Conservation (phyloP, 345 rosid genomes). For the Turnera subulata region DNA sequence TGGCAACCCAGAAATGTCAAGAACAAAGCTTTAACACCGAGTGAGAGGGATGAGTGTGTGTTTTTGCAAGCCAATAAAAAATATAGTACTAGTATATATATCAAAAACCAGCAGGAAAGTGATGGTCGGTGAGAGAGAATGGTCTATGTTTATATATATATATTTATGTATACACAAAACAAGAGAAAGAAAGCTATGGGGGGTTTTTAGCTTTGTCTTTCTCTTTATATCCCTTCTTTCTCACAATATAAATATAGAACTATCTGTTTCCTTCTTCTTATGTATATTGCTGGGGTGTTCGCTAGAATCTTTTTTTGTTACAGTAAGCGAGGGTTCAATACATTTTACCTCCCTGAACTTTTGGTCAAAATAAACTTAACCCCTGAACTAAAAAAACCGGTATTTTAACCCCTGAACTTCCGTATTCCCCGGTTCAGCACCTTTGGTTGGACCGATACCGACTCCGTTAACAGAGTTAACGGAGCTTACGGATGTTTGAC, state of each 20-base stretch:
- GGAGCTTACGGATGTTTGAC: no score
- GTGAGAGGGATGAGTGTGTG: no score
- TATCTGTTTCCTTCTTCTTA: not conserved
- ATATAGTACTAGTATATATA: not conserved
- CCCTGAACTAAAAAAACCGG: no score
- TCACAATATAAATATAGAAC: no score
- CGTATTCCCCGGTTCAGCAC: no score
- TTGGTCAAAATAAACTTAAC: no score
- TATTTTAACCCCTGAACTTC: no score
- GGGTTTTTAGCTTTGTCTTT: conserved; percentile 10
- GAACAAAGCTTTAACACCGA: not conserved
- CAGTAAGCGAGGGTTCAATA: no score
- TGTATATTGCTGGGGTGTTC: no score
- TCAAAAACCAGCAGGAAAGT: conserved; percentile 16
- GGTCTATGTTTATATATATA: conserved; percentile 20
- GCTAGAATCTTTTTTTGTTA: not conserved
- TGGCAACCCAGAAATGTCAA: conserved; percentile 4
- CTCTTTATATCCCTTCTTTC: not conserved
- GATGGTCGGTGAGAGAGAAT: conserved; percentile 18
- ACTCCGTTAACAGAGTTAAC: no score
- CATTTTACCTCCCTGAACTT: no score
- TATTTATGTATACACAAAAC: conserved; percentile 1
- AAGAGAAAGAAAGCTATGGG: not conserved
- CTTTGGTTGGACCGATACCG: no score
- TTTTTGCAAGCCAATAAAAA: not conserved